phyloP scores from a whole-genome alignment of 495 filamentous ascomycete species.

The Penicillium ochrochloron region DNA sequence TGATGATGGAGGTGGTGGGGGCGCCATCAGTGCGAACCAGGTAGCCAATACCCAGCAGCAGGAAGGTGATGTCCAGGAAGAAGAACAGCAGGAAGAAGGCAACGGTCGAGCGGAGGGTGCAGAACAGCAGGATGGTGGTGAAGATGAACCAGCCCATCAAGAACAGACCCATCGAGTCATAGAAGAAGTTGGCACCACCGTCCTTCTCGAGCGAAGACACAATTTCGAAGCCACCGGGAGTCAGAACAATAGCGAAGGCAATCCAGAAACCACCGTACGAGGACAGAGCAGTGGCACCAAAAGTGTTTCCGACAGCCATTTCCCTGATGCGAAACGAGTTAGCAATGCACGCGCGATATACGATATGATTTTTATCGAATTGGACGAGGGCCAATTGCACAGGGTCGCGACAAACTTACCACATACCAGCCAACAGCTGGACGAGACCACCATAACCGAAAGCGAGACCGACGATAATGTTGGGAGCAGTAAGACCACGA shows the following conservation, averaged over 20 bases:
- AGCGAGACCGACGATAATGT: constrained; percentile 71
- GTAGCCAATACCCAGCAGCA: constrained; percentile 81
- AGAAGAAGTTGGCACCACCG: constrained; percentile 44
- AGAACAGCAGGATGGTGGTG: constrained; percentile 84
- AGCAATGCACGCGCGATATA: neutral
- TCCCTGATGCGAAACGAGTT: constrained; percentile 62
- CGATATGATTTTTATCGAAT: neutral
- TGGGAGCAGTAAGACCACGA: constrained; percentile 61
- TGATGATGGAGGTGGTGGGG: constrained; percentile 60
- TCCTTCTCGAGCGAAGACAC: constrained; percentile 24
- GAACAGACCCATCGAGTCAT: constrained; percentile 81
- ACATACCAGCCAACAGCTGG: constrained; percentile 95
- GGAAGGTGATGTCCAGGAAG: constrained; percentile 88
- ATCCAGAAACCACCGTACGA: constrained; percentile 99
- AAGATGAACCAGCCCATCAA: constrained; percentile 98
- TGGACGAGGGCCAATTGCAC: neutral
- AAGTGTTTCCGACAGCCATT: constrained; percentile 98
- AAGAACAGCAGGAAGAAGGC: constrained; percentile 98
- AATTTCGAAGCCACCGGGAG: constrained; percentile 75
- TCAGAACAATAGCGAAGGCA: constrained; percentile 85
- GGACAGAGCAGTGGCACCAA: constrained; percentile 94
- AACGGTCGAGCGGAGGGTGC: constrained; percentile 90
- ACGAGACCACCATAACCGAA: constrained; percentile 88
- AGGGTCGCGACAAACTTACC: constrained; percentile 62
- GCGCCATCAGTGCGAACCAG: constrained; percentile 50